Evolutionary conservation across 1,284 basidiomycete species (phyloP).

Genomic region (Ganoderma leucocontextum): DNA sequence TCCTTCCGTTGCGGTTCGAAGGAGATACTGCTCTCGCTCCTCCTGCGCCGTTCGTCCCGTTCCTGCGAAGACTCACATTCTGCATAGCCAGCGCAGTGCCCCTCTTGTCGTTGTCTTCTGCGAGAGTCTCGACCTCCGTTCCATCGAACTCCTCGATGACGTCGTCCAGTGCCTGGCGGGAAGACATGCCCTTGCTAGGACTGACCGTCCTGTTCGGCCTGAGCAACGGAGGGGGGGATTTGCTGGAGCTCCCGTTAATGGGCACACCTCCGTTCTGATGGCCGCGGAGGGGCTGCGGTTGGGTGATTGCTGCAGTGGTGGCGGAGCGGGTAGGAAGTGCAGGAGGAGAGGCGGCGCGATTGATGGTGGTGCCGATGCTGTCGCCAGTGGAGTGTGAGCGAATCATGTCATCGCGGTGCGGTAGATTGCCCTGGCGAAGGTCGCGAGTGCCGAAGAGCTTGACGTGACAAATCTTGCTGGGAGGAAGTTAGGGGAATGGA

Average conservation of each 20-base stretch:
- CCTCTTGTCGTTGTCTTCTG: constrained; percentile 2
- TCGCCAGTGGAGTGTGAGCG: constrained; percentile 35
- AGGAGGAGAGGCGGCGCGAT: constrained; percentile 31
- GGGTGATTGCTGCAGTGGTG: constrained; percentile 18
- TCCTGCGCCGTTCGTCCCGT: constrained; percentile 38
- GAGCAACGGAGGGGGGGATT: constrained; percentile 39
- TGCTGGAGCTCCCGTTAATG: constrained; percentile 21
- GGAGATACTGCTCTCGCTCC: background rate
- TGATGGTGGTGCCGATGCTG: constrained; percentile 29
- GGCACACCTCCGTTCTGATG: constrained; percentile 38
- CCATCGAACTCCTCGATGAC: constrained; percentile 24
- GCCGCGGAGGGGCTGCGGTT: constrained; percentile 42
- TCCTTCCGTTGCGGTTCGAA: constrained; percentile 1
- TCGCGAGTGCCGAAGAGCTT: constrained; percentile 78
- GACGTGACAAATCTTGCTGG: constrained; percentile 77
- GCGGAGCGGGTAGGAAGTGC: constrained; percentile 23
- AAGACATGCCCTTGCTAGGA: constrained; percentile 35
- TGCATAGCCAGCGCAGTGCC: background rate
- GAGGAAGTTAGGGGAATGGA: constrained; percentile 14
- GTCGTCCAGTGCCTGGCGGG: constrained; percentile 23
- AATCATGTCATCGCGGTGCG: constrained; percentile 50
- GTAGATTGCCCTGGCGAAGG: constrained; percentile 77
- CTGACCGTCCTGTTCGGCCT: constrained; percentile 45
- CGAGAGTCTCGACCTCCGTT: constrained; percentile 11
- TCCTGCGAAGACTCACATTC: constrained; percentile 39